Percentiles rank a stretch among this genome's conserved stretches.
Conservation (phyloP, 129 eudicot species). For the Daucus carota region DH1_v3.0 NC_030383.2:12360501-12361000, state of each 20-base stretch:
- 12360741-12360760: not conserved
- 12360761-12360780: not conserved
- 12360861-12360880: not conserved
- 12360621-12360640: not conserved
- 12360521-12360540: constrained; percentile 5
- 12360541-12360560: constrained; percentile 7
- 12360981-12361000: constrained; percentile 32
- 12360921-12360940: not conserved
- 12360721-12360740: not conserved
- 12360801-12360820: not conserved
- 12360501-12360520: not conserved
- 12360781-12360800: not conserved
- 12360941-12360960: constrained; percentile 16
- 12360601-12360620: not conserved
- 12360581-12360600: not conserved
- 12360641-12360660: too few relatives aligned
- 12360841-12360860: too few relatives aligned
- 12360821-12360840: not conserved
- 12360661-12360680: not conserved
- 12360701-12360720: not conserved
- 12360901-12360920: not conserved
- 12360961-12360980: constrained; percentile 26
- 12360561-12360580: constrained; percentile 5
- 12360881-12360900: not conserved
- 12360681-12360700: not conserved